phyloP scores from a whole-genome alignment of 2,329 filamentous ascomycete genomes.

The Fusarium hostae region DNA sequence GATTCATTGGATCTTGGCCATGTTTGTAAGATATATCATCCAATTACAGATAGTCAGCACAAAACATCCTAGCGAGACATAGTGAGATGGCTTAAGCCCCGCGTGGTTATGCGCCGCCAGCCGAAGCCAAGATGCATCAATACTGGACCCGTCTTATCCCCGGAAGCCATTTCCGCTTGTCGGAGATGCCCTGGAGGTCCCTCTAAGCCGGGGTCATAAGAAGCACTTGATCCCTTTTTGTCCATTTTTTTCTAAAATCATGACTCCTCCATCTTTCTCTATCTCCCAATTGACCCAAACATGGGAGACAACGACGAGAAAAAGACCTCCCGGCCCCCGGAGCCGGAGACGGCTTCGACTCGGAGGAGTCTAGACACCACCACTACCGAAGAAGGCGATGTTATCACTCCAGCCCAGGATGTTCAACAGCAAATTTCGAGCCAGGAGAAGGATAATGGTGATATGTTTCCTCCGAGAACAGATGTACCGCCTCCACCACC shows the following conservation, averaged over 20 bases:
- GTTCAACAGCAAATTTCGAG: slow-evolving; percentile 2
- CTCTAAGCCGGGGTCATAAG: slow-evolving; percentile 31
- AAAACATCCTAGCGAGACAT: neutral
- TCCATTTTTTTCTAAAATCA: slow-evolving; percentile 19
- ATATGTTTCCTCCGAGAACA: slow-evolving; percentile 20
- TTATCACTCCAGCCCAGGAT: slow-evolving; percentile 29
- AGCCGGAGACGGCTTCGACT: slow-evolving; percentile 14
- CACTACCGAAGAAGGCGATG: slow-evolving; percentile 38
- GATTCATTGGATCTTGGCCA: neutral
- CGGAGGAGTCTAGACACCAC: slow-evolving; percentile 33
- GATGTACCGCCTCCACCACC: slow-evolving; percentile 55
- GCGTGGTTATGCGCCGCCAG: slow-evolving; percentile 27
- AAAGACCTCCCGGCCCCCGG: slow-evolving; percentile 10
- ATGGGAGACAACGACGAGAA: slow-evolving; percentile 38
- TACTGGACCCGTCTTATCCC: slow-evolving; percentile 33
- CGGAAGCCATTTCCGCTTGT: slow-evolving; percentile 38
- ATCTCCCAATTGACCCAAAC: slow-evolving; percentile 1
- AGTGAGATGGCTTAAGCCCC: slow-evolving; percentile 12
- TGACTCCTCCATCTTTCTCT: slow-evolving; percentile 16
- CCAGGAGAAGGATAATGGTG: slow-evolving; percentile 19
- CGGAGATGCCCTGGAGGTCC: slow-evolving; percentile 15
- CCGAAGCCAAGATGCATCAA: slow-evolving; percentile 28
- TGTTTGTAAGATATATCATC: neutral
- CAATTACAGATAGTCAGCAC: neutral
- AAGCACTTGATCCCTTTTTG: slow-evolving; percentile 17